Base-by-base conservation (phyloP, 495 filamentous ascomycete genomes). In the Penicillium daleae region DNA sequence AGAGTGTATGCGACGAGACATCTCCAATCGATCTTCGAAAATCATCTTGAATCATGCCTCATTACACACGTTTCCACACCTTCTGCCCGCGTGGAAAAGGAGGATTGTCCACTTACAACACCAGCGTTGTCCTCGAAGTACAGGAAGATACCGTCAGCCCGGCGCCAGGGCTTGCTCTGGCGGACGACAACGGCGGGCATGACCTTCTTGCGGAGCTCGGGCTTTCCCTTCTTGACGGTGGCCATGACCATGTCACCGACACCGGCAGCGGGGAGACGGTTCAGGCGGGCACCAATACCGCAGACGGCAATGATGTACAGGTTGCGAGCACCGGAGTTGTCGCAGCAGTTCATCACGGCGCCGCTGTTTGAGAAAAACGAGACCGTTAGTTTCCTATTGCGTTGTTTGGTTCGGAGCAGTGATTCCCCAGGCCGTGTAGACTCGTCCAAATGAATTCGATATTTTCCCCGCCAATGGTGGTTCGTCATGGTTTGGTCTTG, bases 51-150 rank as follows among this genome's bases (percentile, higher is more conserved):
- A 24, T 13, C 22, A 63, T 59, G 39, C 50, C 19, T 24, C 59
- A 52, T 27, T 17, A 12, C 54, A 44, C 7, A 57, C 7, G 37
- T 33, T 48, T 46, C 26, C 42, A 10, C 35, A 46, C 7, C 9
- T n/a, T 40, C 27, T 29, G 31, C 21, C 24, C 56, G 35, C 2
- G 17, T 32, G 10, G 35, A 15, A 39, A 19, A 17, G 54, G 22
- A 8, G 26, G 44, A 56, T 21, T 10, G 22, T 49, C 58, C 40
- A 92, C 91, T 82, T 82, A 96, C 92, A 77, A 98, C 94, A 86
- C 93, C 94, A 77, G 94, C 94, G 82, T 98, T 98, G 83, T 99
- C 95, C 91, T 98, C 95, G 77, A 99, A 99, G 89, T 99, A 99
- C 66, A 99, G 88, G 86, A 92, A 99, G 72, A 97, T 89, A 80